Conservation (phyloP, 495 filamentous ascomycete genomes). For the Aspergillus sclerotioniger region DNA sequence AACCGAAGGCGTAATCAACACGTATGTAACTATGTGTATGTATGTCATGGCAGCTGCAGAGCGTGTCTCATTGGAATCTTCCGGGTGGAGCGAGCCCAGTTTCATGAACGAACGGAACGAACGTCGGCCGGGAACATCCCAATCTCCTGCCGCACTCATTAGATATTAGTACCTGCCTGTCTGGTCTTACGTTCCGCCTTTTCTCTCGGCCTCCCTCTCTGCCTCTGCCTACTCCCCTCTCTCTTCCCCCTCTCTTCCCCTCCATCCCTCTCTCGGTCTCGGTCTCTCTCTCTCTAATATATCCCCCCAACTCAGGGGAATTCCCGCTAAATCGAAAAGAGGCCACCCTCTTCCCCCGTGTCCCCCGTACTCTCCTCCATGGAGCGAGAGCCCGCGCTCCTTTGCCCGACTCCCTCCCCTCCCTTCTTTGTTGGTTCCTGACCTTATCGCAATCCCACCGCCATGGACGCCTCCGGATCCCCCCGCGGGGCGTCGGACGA, state of each 20-base stretch:
- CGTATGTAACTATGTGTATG: too few species aligned
- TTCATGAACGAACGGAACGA: not conserved
- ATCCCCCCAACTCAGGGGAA: not conserved
- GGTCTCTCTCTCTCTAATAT: not conserved
- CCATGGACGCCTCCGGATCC: constrained; percentile 40
- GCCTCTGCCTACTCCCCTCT: constrained; percentile 4
- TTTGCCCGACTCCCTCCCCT: constrained; percentile 11
- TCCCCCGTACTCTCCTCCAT: constrained; percentile 14
- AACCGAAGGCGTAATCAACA: too few species aligned
- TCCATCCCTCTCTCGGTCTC: not conserved
- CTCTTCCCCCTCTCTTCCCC: constrained; percentile 8
- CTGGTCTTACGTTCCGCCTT: constrained; percentile 1
- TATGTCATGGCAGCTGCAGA: too few species aligned
- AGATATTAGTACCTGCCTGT: not conserved
- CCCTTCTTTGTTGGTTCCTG: constrained; percentile 16
- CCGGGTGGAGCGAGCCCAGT: not conserved
- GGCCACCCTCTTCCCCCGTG: not conserved
- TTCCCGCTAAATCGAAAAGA: not conserved
- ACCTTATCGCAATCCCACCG: constrained; percentile 1
- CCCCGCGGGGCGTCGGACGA: constrained; percentile 39
- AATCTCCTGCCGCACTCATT: not conserved
- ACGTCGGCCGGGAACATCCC: constrained; percentile 14
- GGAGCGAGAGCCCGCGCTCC: constrained; percentile 24
- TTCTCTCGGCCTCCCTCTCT: not conserved
- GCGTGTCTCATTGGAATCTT: not conserved